Conservation (phyloP, 345 rosid genomes). For the Citrus trifoliata region DNA sequence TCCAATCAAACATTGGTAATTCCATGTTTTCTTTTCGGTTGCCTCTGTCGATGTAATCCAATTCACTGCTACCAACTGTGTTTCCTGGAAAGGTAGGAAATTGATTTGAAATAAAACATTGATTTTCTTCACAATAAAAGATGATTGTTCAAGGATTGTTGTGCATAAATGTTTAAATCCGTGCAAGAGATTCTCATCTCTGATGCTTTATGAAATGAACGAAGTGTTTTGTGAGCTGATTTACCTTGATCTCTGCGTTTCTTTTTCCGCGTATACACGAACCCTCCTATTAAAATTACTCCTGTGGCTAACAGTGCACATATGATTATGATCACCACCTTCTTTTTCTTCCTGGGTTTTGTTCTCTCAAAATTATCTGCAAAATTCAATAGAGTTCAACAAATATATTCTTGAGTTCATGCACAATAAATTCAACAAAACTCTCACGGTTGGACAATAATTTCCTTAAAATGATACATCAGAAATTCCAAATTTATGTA, state of each 20-base stretch:
- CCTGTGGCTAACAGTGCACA: not conserved
- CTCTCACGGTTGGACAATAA: not conserved
- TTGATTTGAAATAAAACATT: no score
- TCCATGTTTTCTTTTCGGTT: conserved; percentile 26
- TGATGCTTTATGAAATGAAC: not conserved
- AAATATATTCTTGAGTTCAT: not conserved
- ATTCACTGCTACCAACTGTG: not conserved
- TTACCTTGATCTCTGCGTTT: not conserved
- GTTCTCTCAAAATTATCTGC: not conserved
- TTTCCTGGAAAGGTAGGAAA: not conserved
- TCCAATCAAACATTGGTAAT: conserved; percentile 30
- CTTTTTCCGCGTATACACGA: not conserved
- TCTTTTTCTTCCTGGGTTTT: not conserved
- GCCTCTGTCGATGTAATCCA: not conserved
- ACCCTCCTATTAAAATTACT: not conserved
- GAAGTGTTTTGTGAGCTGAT: no score
- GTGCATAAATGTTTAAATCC: not conserved
- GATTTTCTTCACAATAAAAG: no score
- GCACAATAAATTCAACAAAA: not conserved
- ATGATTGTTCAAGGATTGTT: not conserved
- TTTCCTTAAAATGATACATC: not conserved
- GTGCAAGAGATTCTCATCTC: not conserved
- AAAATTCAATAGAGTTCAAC: not conserved
- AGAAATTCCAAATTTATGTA: not conserved
- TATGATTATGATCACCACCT: not conserved